A percentile compares a stretch with the other conserved stretches of the same genome.
These are phyloP conservation scores for Yamadazyma pseudoaaseri DNA, from an alignment of 1,139 yeast species.

Conservation along the genomic window DNA sequence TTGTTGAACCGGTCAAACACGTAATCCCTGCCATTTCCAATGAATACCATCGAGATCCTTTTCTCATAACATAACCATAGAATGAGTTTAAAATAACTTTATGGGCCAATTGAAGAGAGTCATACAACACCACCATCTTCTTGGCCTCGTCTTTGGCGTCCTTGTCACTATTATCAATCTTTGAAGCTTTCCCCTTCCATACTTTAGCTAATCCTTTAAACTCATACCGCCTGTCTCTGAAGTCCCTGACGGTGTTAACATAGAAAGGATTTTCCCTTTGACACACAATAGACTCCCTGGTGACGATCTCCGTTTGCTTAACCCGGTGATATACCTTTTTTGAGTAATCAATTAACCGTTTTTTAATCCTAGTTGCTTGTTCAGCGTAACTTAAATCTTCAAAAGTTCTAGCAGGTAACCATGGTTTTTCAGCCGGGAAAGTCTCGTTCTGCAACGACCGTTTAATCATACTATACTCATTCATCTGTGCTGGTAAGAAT, in stretches of 20 bases:
- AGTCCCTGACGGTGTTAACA: slow-evolving; percentile 89
- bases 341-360: slow-evolving; percentile 82
- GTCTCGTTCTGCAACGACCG: slow-evolving; percentile 77
- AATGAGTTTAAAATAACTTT: slow-evolving; percentile 95
- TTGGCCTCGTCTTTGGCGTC: slow-evolving; percentile 77
- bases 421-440: slow-evolving; percentile 64
- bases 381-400: slow-evolving; percentile 77
- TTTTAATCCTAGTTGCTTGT: slow-evolving; percentile 73
- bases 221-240: slow-evolving; percentile 95
- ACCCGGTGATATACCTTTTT: slow-evolving; percentile 80
- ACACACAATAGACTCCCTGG: slow-evolving; percentile 91
- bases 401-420: slow-evolving; percentile 58
- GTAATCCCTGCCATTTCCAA: slow-evolving; percentile 99
- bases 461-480: slow-evolving; percentile 88
- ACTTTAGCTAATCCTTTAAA: slow-evolving; percentile 91
- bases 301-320: slow-evolving; percentile 79
- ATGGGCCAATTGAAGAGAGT: slow-evolving; percentile 94
- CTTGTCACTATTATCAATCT: slow-evolving; percentile 51
- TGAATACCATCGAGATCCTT: slow-evolving; percentile 98
- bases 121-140: slow-evolving; percentile 92
- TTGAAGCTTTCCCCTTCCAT: slow-evolving; percentile 82
- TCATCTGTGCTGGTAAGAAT: slow-evolving; percentile 85
- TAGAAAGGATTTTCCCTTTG: slow-evolving; percentile 98
- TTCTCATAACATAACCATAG: slow-evolving; percentile 98
- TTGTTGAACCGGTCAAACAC: slow-evolving; percentile 95